Evolutionary conservation across 192 early-diverging fungal species (phyloP), one percentile per base, ranked within the genome.

Genomic region (Dispira simplex): DNA sequence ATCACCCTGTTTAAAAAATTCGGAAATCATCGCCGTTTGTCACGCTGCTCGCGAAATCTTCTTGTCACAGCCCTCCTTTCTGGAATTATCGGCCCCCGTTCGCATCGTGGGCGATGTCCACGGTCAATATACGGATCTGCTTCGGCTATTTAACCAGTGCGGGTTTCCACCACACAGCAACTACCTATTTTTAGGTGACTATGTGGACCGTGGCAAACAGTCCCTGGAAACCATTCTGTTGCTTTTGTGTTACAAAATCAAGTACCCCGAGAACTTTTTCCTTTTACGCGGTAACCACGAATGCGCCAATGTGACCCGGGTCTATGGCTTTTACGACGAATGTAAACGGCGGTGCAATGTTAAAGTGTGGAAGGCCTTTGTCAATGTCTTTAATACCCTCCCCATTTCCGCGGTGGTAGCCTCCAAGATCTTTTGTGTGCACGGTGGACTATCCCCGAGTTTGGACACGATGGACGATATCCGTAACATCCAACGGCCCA

Each of bases 291-390:
- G 95, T 53, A 97, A 97, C 76, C 95, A 97, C 75, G 95, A 97
- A 71, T 90, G 88, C 67, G 91, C 90, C 21, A 90, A 85, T 68
- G 88, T 97, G 48, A 97, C 91, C 53, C 78, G 88, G 75, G 90
- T 93, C 11, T 94, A 97, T 64, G 93, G 93, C 8, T 97, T 97
- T 74, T 97, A 92, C 70, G 93, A 97, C 75, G 93, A 97, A 77
- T 97, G 93, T 79, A 94, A 94, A 67, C 86, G 91, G 32, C 74
- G 93, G 51, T 83, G 80, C 44, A 91, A 75, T 51, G 69, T 91
- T 57, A 94, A 93, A 68, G 83, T 92, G 54, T 97, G 93, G 93
- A 87, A 86, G 73, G 71, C 86, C 20, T 95, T 97, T 73, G 85
- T 90, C 8, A 88, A 93, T 73, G 83, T 88, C n/a, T 97, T 97